Percentiles rank a stretch among this genome's conserved stretches.
These are phyloP conservation scores for Curvularia sp. DNA, from an alignment of 2,329 filamentous ascomycete species.

Conservation along the genomic window DNA sequence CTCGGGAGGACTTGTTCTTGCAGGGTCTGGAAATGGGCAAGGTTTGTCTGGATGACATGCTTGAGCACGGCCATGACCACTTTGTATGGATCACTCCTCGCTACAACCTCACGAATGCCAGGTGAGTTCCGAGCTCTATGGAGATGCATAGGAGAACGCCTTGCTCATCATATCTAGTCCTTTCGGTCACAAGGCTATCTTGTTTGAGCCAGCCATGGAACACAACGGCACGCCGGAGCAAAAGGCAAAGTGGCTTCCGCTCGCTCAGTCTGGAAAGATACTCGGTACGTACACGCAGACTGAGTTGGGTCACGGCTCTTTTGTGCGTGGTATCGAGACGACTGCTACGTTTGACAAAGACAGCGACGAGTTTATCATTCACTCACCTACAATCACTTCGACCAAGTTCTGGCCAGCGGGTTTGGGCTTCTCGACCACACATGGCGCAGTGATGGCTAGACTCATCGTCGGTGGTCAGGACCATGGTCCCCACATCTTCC, in stretches of 20 bases:
- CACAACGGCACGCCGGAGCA: slow-evolving; percentile 51
- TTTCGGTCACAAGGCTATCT: slow-evolving; percentile 21
- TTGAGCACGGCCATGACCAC: slow-evolving; percentile 27
- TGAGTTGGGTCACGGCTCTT: slow-evolving; percentile 60
- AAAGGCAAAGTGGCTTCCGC: slow-evolving; percentile 51
- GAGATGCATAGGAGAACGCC: background rate
- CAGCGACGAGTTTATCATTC: slow-evolving; percentile 56
- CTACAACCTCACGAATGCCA: slow-evolving; percentile 21
- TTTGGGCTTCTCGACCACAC: slow-evolving; percentile 27
- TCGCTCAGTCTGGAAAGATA: slow-evolving; percentile 52
- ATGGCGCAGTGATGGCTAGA: slow-evolving; percentile 57
- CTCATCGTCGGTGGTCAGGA: slow-evolving; percentile 49
- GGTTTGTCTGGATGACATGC: slow-evolving; percentile 33
- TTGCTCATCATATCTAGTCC: slow-evolving; percentile 15
- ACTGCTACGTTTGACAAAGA: slow-evolving; percentile 55
- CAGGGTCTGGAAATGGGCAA: slow-evolving; percentile 35
- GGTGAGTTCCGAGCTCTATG: slow-evolving; percentile 3
- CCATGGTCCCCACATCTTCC: slow-evolving; percentile 59
- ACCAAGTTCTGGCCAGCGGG: slow-evolving; percentile 32
- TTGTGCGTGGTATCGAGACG: slow-evolving; percentile 58
- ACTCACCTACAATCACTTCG: slow-evolving; percentile 55
- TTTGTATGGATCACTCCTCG: slow-evolving; percentile 29
- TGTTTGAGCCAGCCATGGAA: slow-evolving; percentile 49
- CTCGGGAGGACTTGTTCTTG: slow-evolving; percentile 33
- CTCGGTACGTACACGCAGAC: slow-evolving; percentile 56